Evolutionary conservation across 257 asterid genomes (phyloP), one percentile per base, ranked within the genome.

Genomic region (Solanum ossicruentum): DNA sequence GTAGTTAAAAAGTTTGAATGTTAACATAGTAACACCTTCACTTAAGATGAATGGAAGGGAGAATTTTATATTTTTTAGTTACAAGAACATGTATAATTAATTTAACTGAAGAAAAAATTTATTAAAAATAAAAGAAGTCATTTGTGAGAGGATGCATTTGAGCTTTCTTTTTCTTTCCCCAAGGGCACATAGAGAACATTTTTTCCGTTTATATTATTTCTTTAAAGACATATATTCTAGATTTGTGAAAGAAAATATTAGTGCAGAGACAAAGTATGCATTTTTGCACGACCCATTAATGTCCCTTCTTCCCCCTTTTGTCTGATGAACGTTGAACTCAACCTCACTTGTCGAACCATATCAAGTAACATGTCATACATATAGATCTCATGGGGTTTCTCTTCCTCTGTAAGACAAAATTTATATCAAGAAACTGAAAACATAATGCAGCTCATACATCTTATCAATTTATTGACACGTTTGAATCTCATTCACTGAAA

Each of bases 191-290:
- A 61, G 60, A 67, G 84, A 63, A n/a, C 43, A 23, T 87, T 79
- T 36, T 88, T 73, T 78, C 84, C 85, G 81, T 79, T 88, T 87
- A 28, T 92, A 89, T 85, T 92, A 72, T 86, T 85, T 85, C 87
- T 11, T 80, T 78, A 80, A 86, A 81, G 88, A 89, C 90, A 91
- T 84, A 91, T 92, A 91, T 91, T 92, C 93, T 90, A 89, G 87
- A 87, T 86, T 91, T 88, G 88, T 88, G 90, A 87, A 87, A 87
- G 85, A 91, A 78, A 69, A 88, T 86, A 84, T 85, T 3, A 88
- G 45, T 51, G 82, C 82, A 77, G 82, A 77, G 23, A 23, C 63
- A 77, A 75, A 16, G 17, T 26, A 73, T 8, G 51, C 26, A 69
- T 69, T 41, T 20, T 28, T 86, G 72, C 87, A 91, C 86, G 91